Percentiles rank a stretch among this genome's conserved stretches.
phyloP scores from a whole-genome alignment of 2,329 filamentous ascomycete genomes.

The Aspergillus oerlinghausenensis region DNA sequence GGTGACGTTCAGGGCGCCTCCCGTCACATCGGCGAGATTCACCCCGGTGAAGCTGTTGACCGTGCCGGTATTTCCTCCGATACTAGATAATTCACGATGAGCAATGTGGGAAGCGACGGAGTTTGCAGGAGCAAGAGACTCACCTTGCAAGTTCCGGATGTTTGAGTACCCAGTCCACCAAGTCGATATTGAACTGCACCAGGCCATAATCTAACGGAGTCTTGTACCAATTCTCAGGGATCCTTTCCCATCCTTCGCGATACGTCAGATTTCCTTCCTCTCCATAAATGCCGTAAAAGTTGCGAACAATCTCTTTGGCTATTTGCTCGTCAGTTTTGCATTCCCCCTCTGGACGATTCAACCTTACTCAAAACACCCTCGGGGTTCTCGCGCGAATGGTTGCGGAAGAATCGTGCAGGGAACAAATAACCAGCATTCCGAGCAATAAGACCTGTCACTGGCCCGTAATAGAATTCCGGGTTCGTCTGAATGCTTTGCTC shows the following conservation, averaged over 20 bases:
- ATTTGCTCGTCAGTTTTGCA: constrained; percentile 7
- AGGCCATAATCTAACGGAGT: constrained; percentile 45
- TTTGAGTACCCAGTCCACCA: constrained; percentile 33
- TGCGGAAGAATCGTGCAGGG: constrained; percentile 40
- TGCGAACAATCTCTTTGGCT: constrained; percentile 41
- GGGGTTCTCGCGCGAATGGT: constrained; percentile 42
- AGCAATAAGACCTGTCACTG: constrained; percentile 47
- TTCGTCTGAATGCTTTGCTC: constrained; percentile 48
- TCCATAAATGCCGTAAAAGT: constrained; percentile 46
- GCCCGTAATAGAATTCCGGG: constrained; percentile 53
- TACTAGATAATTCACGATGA: constrained; percentile 17
- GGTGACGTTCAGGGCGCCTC: constrained; percentile 34
- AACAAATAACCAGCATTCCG: constrained; percentile 49
- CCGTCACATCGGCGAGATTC: constrained; percentile 40
- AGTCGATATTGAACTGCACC: constrained; percentile 39
- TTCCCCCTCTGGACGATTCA: no score
- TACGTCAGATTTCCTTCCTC: constrained; percentile 41
- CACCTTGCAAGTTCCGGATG: constrained; percentile 40
- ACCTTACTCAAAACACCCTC: constrained; percentile 34
- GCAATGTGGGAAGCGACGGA: background rate
- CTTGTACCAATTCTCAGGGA: constrained; percentile 52
- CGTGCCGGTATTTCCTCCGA: constrained; percentile 51
- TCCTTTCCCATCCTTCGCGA: constrained; percentile 47
- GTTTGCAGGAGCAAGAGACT: background rate
- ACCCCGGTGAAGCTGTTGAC: constrained; percentile 50